Conservation (phyloP, 2,329 filamentous ascomycete species). For the Fusarium buharicum region DNA sequence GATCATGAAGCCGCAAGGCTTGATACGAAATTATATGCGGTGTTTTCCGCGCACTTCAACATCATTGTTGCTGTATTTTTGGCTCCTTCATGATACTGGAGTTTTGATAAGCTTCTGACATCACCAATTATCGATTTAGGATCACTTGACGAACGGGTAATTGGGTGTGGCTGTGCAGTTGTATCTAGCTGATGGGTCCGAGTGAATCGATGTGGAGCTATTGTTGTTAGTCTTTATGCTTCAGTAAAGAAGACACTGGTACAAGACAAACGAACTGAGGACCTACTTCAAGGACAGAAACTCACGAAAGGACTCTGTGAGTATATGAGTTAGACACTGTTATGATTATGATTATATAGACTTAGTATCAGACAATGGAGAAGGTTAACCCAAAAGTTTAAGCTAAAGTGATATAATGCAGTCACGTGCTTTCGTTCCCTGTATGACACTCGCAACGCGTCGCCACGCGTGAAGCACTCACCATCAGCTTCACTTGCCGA, state of each 20-base stretch:
- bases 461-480: conserved; percentile 18
- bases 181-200: background rate
- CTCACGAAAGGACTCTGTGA: too few relatives aligned
- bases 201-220: too few relatives aligned
- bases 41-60: background rate
- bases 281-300: too few relatives aligned
- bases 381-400: too few relatives aligned
- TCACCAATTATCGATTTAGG: conserved; percentile 19
- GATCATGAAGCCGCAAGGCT: background rate
- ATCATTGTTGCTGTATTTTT: background rate
- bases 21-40: background rate
- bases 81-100: background rate
- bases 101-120: conserved; percentile 9
- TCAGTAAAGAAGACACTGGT: too few relatives aligned
- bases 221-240: background rate
- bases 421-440: conserved; percentile 44
- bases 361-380: too few relatives aligned
- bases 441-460: conserved; percentile 17
- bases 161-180: conserved; percentile 27
- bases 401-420: background rate
- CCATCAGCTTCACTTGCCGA: conserved; percentile 2
- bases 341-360: too few relatives aligned
- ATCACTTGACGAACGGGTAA: background rate
- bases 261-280: too few relatives aligned
- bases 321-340: too few relatives aligned